Evolutionary conservation across 257 asterid genomes (phyloP), one percentile per base, ranked within the genome.

Genomic region (Avicennia marina): DNA sequence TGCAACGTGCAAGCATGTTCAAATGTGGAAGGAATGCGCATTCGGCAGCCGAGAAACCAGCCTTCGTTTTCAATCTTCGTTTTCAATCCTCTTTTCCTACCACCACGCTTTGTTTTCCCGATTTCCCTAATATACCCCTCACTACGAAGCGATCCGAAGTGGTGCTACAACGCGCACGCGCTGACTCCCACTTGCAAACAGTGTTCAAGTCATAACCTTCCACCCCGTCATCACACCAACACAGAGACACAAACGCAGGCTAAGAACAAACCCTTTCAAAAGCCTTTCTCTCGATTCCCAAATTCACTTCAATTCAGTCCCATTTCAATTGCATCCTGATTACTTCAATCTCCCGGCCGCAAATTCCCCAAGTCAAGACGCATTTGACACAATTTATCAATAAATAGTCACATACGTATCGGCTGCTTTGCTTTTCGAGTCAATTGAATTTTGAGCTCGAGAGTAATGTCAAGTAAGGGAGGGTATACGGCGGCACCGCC

Each of bases 401-500:
- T 59, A 63, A 58, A 67, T 36, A 67, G 68, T 3, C 33, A 34
- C 54, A n/a, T 11, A n/a, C 65, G 58, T 42, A 61, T 58, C 66
- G 33, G 24, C 62, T 52, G 48, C 15, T 7, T 12, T 6, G 7
- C 15, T 9, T 11, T 8, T 13, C 12, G 42, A 17, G 65, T 38
- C 64, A 49, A 40, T 31, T 49, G 52, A 21, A 45, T 55, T 65
- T 60, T 31, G 33, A 26, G 27, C 47, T 47, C 50, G 13, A 32
- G 49, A 6, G 46, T 10, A 66, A 87, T 87, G 96, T 65, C 89
- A 0, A 79, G 89, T 69, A 69, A 83, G 40, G 95, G 89, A 60
- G 80, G 85, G 65, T 80, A 58, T 44, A 68, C 87, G 59, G 80
- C 73, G 61, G 73, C 85, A 53, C 51, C 73, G 33, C 77, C 79